Percentiles rank a stretch among this genome's conserved stretches.
Evolutionary conservation across 495 filamentous ascomycete species (phyloP).

Genomic region (Talaromyces proteolyticus): DNA sequence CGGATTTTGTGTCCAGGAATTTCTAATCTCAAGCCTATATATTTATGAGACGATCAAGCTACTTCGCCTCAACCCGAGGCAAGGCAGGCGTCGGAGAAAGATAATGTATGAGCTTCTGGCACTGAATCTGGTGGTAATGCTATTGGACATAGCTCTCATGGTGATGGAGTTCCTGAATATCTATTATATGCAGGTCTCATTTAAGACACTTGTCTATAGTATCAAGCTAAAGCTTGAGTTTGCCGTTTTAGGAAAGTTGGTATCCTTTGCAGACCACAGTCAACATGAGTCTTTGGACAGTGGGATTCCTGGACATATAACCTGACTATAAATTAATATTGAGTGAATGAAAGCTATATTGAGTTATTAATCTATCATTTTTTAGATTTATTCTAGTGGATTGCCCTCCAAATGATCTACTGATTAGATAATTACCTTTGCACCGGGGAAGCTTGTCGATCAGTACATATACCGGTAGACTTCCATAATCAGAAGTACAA

Average conservation of each 20-base stretch:
- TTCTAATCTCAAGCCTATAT: slow-evolving; percentile 41
- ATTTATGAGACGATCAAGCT: slow-evolving; percentile 31
- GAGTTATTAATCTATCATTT: too few relatives aligned
- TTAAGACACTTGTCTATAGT: slow-evolving; percentile 38
- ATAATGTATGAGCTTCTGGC: slow-evolving; percentile 36
- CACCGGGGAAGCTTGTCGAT: too few relatives aligned
- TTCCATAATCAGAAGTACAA: too few relatives aligned
- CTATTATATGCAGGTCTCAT: slow-evolving; percentile 32
- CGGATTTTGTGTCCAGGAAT: slow-evolving; percentile 37
- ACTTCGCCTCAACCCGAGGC: slow-evolving; percentile 23
- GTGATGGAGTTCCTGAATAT: slow-evolving; percentile 24
- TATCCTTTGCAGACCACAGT: slow-evolving; percentile 21
- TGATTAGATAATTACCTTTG: too few relatives aligned
- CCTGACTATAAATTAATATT: too few relatives aligned
- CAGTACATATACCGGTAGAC: too few relatives aligned
- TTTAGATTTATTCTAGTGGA: too few relatives aligned
- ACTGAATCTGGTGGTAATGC: slow-evolving; percentile 33
- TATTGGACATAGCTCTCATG: slow-evolving; percentile 27
- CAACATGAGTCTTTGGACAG: background rate
- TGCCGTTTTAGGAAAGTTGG: slow-evolving; percentile 43
- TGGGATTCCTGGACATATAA: background rate
- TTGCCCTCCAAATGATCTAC: too few relatives aligned
- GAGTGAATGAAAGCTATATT: too few relatives aligned
- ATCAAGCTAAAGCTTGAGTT: slow-evolving; percentile 50
- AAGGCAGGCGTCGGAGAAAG: slow-evolving; percentile 19